These are phyloP conservation scores for Poronia punctata DNA, from an alignment of 495 filamentous ascomycete species.

Conservation along the genomic window DNA sequence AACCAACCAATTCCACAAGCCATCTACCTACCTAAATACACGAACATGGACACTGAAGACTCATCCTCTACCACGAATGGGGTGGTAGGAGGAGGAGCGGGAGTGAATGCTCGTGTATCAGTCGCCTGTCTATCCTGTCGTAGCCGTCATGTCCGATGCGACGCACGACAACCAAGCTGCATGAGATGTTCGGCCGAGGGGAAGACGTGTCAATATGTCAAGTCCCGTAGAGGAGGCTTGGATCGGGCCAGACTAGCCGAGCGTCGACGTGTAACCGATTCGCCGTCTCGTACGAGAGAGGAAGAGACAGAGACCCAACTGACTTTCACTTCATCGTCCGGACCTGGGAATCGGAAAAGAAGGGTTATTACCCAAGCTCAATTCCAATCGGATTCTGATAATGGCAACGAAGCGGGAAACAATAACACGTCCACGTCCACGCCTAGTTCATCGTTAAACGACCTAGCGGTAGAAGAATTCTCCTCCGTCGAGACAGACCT, in stretches of 20 bases:
- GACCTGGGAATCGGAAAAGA: no score
- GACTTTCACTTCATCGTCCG: no score
- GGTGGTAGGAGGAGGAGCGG: no score
- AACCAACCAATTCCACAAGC: no score
- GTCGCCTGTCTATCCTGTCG: constrained; percentile 52
- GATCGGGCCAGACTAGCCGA: constrained; percentile 16
- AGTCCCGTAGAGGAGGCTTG: constrained; percentile 43
- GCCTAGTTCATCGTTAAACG: no score
- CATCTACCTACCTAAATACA: no score
- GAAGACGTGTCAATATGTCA: constrained; percentile 41
- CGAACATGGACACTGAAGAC: no score
- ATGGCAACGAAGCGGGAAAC: constrained; percentile 5
- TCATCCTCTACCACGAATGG: no score
- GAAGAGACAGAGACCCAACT: no score
- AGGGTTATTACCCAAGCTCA: no score
- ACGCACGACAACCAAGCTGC: constrained; percentile 41
- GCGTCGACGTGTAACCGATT: constrained; percentile 18
- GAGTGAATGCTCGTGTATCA: constrained; percentile 30
- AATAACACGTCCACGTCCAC: constrained; percentile 1
- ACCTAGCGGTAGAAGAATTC: constrained; percentile 6
- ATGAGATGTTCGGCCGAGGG: constrained; percentile 35
- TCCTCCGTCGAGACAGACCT: constrained; percentile 20
- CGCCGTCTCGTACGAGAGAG: constrained; percentile 11
- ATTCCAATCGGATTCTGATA: constrained; percentile 6
- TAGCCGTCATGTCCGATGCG: constrained; percentile 51